phyloP scores from a whole-genome alignment of 257 asterid genomes.

The Petrea volubilis region DNA sequence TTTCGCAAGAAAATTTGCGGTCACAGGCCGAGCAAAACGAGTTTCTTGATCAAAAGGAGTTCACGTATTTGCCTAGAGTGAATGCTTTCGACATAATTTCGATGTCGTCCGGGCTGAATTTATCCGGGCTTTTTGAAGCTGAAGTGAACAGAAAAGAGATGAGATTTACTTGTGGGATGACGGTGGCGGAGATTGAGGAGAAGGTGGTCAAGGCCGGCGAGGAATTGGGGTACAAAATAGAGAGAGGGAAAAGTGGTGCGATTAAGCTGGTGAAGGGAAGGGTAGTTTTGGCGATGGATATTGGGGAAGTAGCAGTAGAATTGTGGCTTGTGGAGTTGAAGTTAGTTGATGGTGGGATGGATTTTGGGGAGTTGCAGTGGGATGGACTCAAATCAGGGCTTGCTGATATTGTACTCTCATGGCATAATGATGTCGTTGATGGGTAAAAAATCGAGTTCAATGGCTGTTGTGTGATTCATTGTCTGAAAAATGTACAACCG shows the following conservation, averaged over 20 bases:
- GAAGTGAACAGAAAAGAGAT: slow-evolving; percentile 56
- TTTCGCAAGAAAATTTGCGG: slow-evolving; percentile 33
- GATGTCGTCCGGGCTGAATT: slow-evolving; percentile 73
- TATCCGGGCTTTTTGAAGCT: slow-evolving; percentile 64
- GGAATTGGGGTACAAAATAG: slow-evolving; percentile 54
- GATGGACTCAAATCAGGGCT: slow-evolving; percentile 60
- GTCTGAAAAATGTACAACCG: not conserved
- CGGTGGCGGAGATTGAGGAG: slow-evolving; percentile 57
- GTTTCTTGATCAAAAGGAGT: slow-evolving; percentile 30
- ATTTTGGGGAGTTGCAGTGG: slow-evolving; percentile 68
- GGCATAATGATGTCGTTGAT: slow-evolving; percentile 43
- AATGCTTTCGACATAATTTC: slow-evolving; percentile 85
- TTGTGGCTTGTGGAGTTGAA: slow-evolving; percentile 75
- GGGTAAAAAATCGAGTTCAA: not conserved
- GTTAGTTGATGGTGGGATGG: slow-evolving; percentile 50
- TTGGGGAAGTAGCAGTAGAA: slow-evolving; percentile 51
- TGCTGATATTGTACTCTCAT: slow-evolving; percentile 48
- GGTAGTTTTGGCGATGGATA: slow-evolving; percentile 46
- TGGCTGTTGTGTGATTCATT: not conserved
- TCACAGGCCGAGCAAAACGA: slow-evolving; percentile 13
- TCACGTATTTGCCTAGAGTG: slow-evolving; percentile 32
- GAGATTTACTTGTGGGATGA: slow-evolving; percentile 52
- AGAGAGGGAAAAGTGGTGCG: slow-evolving; percentile 56
- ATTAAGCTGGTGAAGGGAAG: slow-evolving; percentile 61
- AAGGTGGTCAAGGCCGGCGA: slow-evolving; percentile 50